Conservation (phyloP, 1,284 basidiomycete genomes). For the Apiotrichum akiyoshidainum region DNA sequence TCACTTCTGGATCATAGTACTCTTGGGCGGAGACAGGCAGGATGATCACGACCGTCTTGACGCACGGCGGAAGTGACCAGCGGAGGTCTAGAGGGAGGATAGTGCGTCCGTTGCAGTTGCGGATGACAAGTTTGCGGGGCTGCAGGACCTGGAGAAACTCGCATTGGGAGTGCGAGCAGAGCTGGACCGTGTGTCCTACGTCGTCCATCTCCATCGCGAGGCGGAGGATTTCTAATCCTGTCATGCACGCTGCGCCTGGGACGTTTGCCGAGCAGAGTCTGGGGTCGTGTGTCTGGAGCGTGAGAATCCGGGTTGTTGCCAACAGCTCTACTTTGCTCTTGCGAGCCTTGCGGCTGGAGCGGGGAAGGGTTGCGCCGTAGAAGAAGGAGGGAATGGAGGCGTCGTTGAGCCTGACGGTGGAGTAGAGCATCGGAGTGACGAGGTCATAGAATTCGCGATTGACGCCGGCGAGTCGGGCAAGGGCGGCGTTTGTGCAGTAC, state of each 20-base stretch:
- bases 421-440: neutral
- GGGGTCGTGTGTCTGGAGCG: neutral
- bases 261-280: neutral
- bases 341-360: neutral
- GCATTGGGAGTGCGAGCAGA: neutral
- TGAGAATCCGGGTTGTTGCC: neutral
- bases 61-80: neutral
- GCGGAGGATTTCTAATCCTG: neutral
- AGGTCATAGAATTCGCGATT: neutral
- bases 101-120: neutral
- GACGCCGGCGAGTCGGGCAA: neutral
- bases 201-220: neutral
- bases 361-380: neutral
- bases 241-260: neutral
- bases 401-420: neutral
- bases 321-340: constrained; percentile 1
- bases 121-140: neutral
- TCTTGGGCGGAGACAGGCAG: neutral
- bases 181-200: neutral
- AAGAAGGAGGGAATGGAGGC: neutral
- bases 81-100: neutral
- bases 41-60: neutral
- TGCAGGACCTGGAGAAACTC: neutral
- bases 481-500: neutral
- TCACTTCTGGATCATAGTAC: neutral